These are phyloP conservation scores for Botrytis pseudocinerea DNA, from an alignment of 2,329 filamentous ascomycete genomes.

Conservation along the genomic window DNA sequence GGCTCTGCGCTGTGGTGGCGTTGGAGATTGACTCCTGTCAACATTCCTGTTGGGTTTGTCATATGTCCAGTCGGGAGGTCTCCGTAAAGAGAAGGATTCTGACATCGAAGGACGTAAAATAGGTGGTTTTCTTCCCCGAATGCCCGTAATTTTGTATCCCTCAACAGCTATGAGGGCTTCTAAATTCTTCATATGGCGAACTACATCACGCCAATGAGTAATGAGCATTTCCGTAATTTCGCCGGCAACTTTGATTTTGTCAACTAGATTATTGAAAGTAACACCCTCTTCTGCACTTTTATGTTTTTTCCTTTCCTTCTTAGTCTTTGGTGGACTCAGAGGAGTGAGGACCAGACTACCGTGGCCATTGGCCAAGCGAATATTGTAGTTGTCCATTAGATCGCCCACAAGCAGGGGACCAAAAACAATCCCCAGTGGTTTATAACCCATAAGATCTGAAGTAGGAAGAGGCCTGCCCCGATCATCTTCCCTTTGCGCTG, in stretches of 20 bases:
- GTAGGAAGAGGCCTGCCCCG: constrained; percentile 54
- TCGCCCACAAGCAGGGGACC: constrained; percentile 64
- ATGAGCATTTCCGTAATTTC: constrained; percentile 65
- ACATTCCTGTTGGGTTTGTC: constrained; percentile 29
- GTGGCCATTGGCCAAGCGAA: constrained; percentile 36
- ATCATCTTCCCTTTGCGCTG: constrained; percentile 52
- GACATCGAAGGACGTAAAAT: constrained; percentile 46
- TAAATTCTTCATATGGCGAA: constrained; percentile 58
- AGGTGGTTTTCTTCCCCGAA: constrained; percentile 26
- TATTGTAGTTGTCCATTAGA: constrained; percentile 52
- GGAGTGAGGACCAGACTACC: constrained; percentile 37
- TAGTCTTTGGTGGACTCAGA: constrained; percentile 45
- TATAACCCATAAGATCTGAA: constrained; percentile 64
- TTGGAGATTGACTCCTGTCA: constrained; percentile 42
- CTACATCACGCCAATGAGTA: constrained; percentile 63
- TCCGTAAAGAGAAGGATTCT: constrained; percentile 45
- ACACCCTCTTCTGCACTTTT: constrained; percentile 33
- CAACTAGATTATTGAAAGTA: constrained; percentile 42
- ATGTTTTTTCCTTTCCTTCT: constrained; percentile 44
- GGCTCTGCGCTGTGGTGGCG: constrained; percentile 42
- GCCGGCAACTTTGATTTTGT: constrained; percentile 61
- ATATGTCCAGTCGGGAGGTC: constrained; percentile 44
- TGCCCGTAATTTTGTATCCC: constrained; percentile 25
- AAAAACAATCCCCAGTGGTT: constrained; percentile 62
- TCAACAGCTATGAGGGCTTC: constrained; percentile 27